Evolutionary conservation across 2,329 filamentous ascomycete genomes (phyloP).

Genomic region (Neonectria faginata): DNA sequence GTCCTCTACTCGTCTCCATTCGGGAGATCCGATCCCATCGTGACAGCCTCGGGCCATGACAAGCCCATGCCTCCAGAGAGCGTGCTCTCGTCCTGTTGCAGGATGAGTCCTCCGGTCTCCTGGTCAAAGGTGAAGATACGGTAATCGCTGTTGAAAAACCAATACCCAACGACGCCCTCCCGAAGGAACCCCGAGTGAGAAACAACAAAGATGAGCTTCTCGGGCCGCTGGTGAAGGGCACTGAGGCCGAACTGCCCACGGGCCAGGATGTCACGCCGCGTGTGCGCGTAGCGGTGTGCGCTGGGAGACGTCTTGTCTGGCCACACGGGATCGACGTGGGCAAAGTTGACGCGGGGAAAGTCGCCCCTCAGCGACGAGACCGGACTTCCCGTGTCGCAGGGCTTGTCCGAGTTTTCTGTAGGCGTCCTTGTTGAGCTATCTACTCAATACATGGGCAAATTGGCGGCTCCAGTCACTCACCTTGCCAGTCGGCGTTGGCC

Average conservation of each 20-base stretch:
- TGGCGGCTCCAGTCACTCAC: constrained; percentile 51
- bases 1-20: constrained; percentile 40
- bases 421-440: not conserved
- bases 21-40: constrained; percentile 55
- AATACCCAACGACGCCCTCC: constrained; percentile 65
- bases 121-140: constrained; percentile 68
- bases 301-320: constrained; percentile 69
- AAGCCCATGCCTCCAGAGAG: constrained; percentile 51
- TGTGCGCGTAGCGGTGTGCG: constrained; percentile 64
- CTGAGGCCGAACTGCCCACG: constrained; percentile 65
- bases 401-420: constrained; percentile 64
- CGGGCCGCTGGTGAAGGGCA: constrained; percentile 63
- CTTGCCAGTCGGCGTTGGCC: constrained; percentile 74
- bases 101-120: constrained; percentile 45
- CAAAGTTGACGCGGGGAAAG: constrained; percentile 70
- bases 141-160: constrained; percentile 73
- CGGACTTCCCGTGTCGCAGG: constrained; percentile 71
- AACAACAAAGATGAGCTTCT: constrained; percentile 73
- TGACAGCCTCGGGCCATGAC: constrained; percentile 51
- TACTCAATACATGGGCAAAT: not conserved
- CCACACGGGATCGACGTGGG: constrained; percentile 67
- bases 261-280: constrained; percentile 62
- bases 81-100: constrained; percentile 61
- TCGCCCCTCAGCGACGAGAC: constrained; percentile 56
- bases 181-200: constrained; percentile 74